Percentiles rank a stretch among this genome's conserved stretches.
Evolutionary conservation across 345 rosid species (phyloP).

Genomic region (Melastoma malabathricum): DNA sequence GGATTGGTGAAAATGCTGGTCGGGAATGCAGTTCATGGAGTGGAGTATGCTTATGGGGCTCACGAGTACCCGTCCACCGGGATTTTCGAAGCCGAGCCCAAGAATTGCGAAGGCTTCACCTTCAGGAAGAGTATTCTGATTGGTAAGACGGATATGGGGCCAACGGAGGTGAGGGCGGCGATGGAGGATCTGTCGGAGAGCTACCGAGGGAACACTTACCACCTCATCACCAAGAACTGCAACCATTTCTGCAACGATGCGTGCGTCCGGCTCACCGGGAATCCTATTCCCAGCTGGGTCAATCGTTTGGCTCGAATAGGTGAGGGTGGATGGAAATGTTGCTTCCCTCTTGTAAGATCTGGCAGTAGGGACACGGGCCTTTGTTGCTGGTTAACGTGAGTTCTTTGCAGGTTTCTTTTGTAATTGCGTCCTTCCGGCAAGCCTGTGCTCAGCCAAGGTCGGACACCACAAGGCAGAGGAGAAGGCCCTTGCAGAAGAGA

Average conservation of each 20-base stretch:
- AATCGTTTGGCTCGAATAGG: slow-evolving; percentile 96
- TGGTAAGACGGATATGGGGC: slow-evolving; percentile 69
- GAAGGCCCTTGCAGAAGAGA: slow-evolving; percentile 43
- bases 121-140: slow-evolving; percentile 77
- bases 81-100: slow-evolving; percentile 87
- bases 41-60: slow-evolving; percentile 95
- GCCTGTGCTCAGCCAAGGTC: slow-evolving; percentile 51
- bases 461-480: slow-evolving; percentile 47
- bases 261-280: slow-evolving; percentile 61
- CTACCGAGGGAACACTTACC: slow-evolving; percentile 75
- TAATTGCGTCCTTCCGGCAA: slow-evolving; percentile 86
- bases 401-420: slow-evolving; percentile 54
- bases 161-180: slow-evolving; percentile 47
- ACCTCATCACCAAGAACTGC: slow-evolving; percentile 86
- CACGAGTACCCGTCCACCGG: slow-evolving; percentile 91
- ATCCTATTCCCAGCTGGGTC: slow-evolving; percentile 89
- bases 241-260: slow-evolving; percentile 95
- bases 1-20: background rate
- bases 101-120: slow-evolving; percentile 76
- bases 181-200: slow-evolving; percentile 72
- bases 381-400: background rate
- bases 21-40: slow-evolving; percentile 60
- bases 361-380: background rate
- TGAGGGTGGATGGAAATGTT: slow-evolving; percentile 11
- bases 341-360: background rate